Evolutionary conservation across 495 filamentous ascomycete species (phyloP), one percentile per base, ranked within the genome.

Genomic region (Ramalina intermedia): DNA sequence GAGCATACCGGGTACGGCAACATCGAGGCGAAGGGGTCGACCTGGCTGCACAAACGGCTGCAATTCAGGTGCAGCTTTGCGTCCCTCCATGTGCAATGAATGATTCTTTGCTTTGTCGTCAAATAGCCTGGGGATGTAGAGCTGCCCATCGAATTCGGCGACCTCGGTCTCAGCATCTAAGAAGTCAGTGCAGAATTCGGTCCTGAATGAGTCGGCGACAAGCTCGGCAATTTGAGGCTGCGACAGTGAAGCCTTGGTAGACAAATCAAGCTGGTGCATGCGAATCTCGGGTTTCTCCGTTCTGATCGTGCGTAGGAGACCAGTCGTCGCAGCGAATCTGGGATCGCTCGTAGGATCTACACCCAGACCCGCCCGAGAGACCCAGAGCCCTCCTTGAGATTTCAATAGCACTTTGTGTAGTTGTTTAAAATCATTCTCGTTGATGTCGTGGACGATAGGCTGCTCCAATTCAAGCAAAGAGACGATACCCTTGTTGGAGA

Each of bases 81-180:
- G 18, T 16, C 18, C 18, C 4, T 9, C 4, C 26, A 29, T 16
- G 18, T 23, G 24, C 9, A 45, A 16, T 7, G 18, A 18, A 23
- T 24, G 18, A 45, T 21, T 45, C 42, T 21, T 40, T n/a, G 9
- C 12, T 13, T 48, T 16, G 18, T 37, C 36, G 17, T 24, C 35
- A 8, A 6, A 9, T 3, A 49, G 20, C 29, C 49, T n/a, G 14
- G 50, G 46, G 16, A 49, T 38, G 12, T 53, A 43, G 14, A 53
- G n/a, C n/a, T 43, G 29, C 11, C 50, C 50, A 17, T 49, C 26
- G 33, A 37, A 23, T n/a, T 51, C 42, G 2, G 27, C n/a, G 27
- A 46, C 16, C 23, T 51, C 49, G 1, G 35, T 23, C 23, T 49
- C 47, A 39, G 23, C 23, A 27, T 40, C 16, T 16, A 26, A 7